Base-by-base conservation (phyloP, 805 yeast species). In the Ogataea ganodermae region DNA sequence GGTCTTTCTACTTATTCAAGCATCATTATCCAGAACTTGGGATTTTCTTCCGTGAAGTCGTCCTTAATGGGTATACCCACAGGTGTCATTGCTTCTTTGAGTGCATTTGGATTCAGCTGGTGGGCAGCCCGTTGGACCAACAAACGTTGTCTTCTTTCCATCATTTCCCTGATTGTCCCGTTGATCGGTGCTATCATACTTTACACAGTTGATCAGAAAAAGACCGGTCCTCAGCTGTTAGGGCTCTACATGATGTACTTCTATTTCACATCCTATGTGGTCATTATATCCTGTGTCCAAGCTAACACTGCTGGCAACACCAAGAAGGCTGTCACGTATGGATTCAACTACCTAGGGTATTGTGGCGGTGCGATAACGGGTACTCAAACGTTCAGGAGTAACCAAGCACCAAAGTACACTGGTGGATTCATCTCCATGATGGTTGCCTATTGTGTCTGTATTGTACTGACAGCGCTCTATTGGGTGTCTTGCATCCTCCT, bases 381-480 rank as follows among this genome's bases (percentile, higher is more conserved):
- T 6, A 82, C 84, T 3, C 83, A 78, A 57, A 52, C 78, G 18
- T 79, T 81, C 78, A 68, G 71, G 53, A 64, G 57, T 7, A 60
- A 55, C n/a, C 75, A 74, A 52, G 69, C 73, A 6, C 83, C 84
- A 40, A 62, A 73, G 47, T 75, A 69, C 53, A 50, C 60, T 13
- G 68, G 72, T 2, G 75, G 48, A 13, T 49, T 43, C 24, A 41
- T 35, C 13, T 47, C 55, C 4, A 49, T 49, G 44, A 38, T 48
- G 20, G 46, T 44, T 28, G 44, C 49, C 16, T 44, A 47, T 42
- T 44, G 49, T 33, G 46, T 26, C 3, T 36, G 44, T 32, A 42
- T 51, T 27, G 13, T 41, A 14, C 28, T 51, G 21, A 32, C 41
- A 14, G 45, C 45, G 13, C 4, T 45, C 6, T 48, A 48, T 30